Percentiles rank a stretch among this genome's conserved stretches.
These are phyloP conservation scores for Rhytidhysteron rufulum DNA, from an alignment of 2,329 filamentous ascomycete genomes.

Conservation along the genomic window DNA sequence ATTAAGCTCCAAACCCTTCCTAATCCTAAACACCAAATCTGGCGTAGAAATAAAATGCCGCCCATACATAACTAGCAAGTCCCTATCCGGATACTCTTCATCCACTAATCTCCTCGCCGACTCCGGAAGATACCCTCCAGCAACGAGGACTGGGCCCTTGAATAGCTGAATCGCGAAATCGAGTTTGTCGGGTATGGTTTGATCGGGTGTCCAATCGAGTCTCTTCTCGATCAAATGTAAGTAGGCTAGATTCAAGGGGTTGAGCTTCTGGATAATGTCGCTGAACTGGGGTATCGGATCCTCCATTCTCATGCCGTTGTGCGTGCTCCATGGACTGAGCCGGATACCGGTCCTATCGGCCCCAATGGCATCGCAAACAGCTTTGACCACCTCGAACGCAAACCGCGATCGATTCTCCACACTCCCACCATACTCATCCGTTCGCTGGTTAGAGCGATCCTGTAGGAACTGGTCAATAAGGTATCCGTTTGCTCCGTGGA, in stretches of 20 bases:
- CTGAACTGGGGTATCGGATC: conserved; percentile 59
- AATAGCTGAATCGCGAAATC: conserved; percentile 9
- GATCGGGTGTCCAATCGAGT: conserved; percentile 41
- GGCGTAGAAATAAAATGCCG: conserved; percentile 44
- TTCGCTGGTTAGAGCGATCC: conserved; percentile 51
- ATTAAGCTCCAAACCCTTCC: conserved; percentile 33
- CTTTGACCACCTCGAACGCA: conserved; percentile 49
- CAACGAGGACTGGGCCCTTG: conserved; percentile 29
- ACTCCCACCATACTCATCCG: conserved; percentile 45
- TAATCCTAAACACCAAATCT: conserved; percentile 42
- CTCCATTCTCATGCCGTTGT: conserved; percentile 58
- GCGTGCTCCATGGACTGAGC: conserved; percentile 55
- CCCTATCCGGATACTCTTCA: conserved; percentile 35
- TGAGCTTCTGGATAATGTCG: conserved; percentile 48
- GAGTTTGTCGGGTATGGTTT: conserved; percentile 16
- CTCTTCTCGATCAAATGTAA: conserved; percentile 58
- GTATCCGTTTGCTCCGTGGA: conserved; percentile 60
- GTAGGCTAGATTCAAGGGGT: conserved; percentile 52
- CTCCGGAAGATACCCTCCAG: conserved; percentile 37
- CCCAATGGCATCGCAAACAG: conserved; percentile 48
- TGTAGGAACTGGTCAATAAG: conserved; percentile 64
- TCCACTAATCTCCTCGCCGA: conserved; percentile 27
- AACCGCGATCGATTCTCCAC: conserved; percentile 51
- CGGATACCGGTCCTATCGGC: conserved; percentile 53
- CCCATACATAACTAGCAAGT: conserved; percentile 42